Base-by-base conservation (phyloP, 163 green algal genomes). In the Chlorella variabilis region DNA sequence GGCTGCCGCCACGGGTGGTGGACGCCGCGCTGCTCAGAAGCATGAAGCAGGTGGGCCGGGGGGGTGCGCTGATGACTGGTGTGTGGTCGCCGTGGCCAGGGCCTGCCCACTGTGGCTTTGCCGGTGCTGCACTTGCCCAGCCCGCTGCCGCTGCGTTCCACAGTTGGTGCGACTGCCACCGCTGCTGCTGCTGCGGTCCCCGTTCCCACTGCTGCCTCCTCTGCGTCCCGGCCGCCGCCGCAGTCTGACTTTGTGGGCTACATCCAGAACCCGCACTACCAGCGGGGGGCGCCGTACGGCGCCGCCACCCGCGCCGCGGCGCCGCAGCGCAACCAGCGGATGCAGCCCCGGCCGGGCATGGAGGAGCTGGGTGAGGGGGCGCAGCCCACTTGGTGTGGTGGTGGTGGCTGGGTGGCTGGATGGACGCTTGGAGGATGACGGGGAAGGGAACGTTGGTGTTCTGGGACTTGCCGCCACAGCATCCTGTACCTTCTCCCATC, bases 241-340 rank as follows among this genome's bases (percentile, higher is more conserved):
- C 77, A 90, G 78, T 83, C 86, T 3, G 94, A 97, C 83, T 97
- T 96, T 78, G 83, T 97, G 36, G 91, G 89, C 27, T 92, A 96
- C 81, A 84, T 96, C 42, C 81, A 85, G 66, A 98, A 98, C 86
- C 93, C 71, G 2, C 69, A 90, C 59, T 94, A 86, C 77, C 81
- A 80, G 45, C 84, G 91, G 11, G 86, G 85, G 51, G 82, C 86
- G 63, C 49, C 84, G 5, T 80, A 70, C 3, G 87, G 88, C 4
- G 84, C 89, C 38, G 88, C 89, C 20, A 79, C 87, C 15, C 61
- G 71, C 1, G 84, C 82, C 9, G 88, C 91, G 0, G 85, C 88
- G 4, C 27, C 65, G 2, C 86, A 95, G 76, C 85, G 91, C 39
- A 91, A 93, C 85, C 75, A 71, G 29, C 88, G 92, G 6, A 59